phyloP scores from a whole-genome alignment of 1,284 basidiomycete genomes.

The Naganishia cerealis region DNA sequence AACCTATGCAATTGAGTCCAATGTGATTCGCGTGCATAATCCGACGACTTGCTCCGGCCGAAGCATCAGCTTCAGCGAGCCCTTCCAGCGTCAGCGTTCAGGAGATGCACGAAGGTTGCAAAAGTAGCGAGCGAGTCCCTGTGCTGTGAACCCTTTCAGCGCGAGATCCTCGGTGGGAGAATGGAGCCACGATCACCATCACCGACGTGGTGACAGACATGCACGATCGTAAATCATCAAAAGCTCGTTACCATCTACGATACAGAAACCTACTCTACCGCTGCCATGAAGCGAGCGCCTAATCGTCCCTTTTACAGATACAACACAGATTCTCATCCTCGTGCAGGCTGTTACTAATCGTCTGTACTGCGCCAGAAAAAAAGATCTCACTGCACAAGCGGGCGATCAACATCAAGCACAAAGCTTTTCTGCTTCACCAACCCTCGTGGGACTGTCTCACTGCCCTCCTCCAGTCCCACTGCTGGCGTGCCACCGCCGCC shows the following conservation, averaged over 20 bases:
- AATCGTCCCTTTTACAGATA: neutral
- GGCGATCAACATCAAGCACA: conserved; percentile 21
- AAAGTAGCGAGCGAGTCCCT: too few relatives aligned
- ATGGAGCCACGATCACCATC: too few relatives aligned
- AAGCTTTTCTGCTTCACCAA: conserved; percentile 15
- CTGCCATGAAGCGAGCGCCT: neutral
- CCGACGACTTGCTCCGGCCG: too few relatives aligned
- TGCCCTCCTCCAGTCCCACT: neutral
- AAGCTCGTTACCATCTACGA: neutral
- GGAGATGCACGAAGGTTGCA: too few relatives aligned
- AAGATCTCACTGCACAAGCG: neutral
- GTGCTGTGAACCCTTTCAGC: too few relatives aligned
- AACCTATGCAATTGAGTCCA: too few relatives aligned
- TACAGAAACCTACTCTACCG: neutral
- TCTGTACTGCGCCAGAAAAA: neutral
- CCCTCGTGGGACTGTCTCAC: neutral
- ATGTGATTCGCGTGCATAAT: too few relatives aligned
- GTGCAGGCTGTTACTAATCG: neutral
- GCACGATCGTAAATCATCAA: neutral
- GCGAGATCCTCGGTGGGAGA: too few relatives aligned
- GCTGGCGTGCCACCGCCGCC: too few relatives aligned
- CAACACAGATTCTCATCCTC: neutral
- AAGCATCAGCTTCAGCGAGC: too few relatives aligned
- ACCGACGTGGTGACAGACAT: neutral
- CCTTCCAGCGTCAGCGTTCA: too few relatives aligned